A percentile compares a stretch with the other conserved stretches of the same genome.
Conservation (phyloP, 768 basidiomycete genomes). For the Boletus rubescentipes region DNA sequence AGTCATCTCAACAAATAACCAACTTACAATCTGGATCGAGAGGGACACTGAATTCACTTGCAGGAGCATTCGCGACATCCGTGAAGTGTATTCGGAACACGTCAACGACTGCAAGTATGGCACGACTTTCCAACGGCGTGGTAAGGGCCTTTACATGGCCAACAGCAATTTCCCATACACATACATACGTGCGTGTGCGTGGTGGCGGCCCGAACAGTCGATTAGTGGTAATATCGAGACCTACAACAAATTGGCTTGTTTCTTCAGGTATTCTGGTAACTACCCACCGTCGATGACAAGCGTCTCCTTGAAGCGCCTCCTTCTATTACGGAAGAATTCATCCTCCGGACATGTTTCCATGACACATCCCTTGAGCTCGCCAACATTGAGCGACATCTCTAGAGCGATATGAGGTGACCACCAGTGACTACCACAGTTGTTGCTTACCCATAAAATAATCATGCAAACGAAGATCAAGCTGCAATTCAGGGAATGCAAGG, state of each 20-base stretch:
- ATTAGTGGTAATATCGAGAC: conserved; percentile 77
- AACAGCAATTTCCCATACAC: conserved; percentile 87
- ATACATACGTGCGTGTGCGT: conserved; percentile 80
- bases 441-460: conserved; percentile 84
- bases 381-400: conserved; percentile 81
- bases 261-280: not conserved
- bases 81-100: conserved; percentile 69
- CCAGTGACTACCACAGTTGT: not conserved
- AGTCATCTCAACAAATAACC: not conserved
- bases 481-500: conserved; percentile 63
- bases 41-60: conserved; percentile 58
- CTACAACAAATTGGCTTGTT: conserved; percentile 34
- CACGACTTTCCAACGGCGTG: conserved; percentile 51
- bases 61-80: conserved; percentile 81
- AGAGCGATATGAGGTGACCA: conserved; percentile 8
- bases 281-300: conserved; percentile 52
- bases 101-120: conserved; percentile 50
- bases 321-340: conserved; percentile 28
- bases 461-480: conserved; percentile 74
- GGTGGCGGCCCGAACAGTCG: conserved; percentile 90
- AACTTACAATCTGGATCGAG: conserved; percentile 76
- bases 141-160: conserved; percentile 59
- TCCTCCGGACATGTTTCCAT: conserved; percentile 47
- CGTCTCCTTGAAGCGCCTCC: conserved; percentile 27
- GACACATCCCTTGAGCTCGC: conserved; percentile 55